phyloP scores from a whole-genome alignment of 2,329 filamentous ascomycete species.

The Verticillium nonalfalfae region DNA sequence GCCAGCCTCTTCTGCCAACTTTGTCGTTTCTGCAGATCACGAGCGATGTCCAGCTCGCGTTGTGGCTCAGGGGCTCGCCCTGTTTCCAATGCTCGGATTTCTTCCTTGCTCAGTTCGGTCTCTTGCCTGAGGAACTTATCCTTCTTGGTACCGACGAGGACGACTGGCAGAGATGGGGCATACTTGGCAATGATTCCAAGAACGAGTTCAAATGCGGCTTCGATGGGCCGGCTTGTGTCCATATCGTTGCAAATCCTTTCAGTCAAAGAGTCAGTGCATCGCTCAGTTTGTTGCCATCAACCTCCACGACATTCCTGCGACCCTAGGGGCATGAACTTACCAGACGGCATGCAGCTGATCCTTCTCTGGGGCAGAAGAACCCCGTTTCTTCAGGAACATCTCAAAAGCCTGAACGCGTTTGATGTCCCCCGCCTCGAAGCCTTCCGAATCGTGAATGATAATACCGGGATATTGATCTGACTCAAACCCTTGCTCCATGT shows the following conservation, averaged over 20 bases:
- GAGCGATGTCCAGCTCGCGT: conserved; percentile 9
- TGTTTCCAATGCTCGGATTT: conserved; percentile 2
- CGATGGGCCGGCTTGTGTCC: conserved; percentile 14
- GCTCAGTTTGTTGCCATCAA: background rate
- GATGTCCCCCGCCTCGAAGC: conserved; percentile 16
- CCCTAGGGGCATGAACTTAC: conserved; percentile 3
- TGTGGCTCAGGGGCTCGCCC: conserved; percentile 8
- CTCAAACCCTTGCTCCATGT: conserved; percentile 19
- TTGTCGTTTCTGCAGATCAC: conserved; percentile 6
- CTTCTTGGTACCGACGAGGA: conserved; percentile 19
- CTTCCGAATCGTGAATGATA: conserved; percentile 19
- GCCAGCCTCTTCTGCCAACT: conserved; percentile 6
- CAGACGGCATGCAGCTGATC: conserved; percentile 18
- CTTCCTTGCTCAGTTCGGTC: conserved; percentile 12
- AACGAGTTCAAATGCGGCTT: conserved; percentile 17
- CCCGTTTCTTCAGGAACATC: conserved; percentile 16
- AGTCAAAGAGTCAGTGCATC: background rate
- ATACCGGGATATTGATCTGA: conserved; percentile 17
- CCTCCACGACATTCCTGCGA: too few relatives aligned
- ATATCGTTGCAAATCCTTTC: conserved; percentile 18
- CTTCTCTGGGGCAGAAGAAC: conserved; percentile 4
- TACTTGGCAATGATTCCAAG: conserved; percentile 13
- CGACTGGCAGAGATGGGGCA: conserved; percentile 13
- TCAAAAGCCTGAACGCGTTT: conserved; percentile 16
- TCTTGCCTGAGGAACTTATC: conserved; percentile 15